A percentile compares a stretch with the other conserved stretches of the same genome.
Conservation (phyloP, 345 rosid genomes). For the Lepidium africanum region DNA sequence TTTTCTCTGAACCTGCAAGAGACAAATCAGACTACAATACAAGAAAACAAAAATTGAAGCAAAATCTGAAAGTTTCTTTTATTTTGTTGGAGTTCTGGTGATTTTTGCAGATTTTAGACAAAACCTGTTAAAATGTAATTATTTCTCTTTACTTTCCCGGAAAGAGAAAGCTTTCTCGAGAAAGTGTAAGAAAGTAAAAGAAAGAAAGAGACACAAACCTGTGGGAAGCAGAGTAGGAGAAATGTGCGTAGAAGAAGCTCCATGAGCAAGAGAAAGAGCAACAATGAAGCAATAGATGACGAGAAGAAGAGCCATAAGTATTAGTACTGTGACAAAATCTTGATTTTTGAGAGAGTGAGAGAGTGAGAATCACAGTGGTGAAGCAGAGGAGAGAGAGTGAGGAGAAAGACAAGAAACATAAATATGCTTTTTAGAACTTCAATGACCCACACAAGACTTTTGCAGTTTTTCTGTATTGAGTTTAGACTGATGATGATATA, state of each 20-base stretch:
- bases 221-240: conserved; percentile 38
- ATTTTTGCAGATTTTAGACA: not conserved
- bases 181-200: not conserved
- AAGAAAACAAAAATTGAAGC: not conserved
- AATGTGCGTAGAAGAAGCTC: conserved; percentile 32
- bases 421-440: conserved; percentile 3
- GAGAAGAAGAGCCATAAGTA: conserved; percentile 26
- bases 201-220: conserved; percentile 34
- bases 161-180: conserved; percentile 8
- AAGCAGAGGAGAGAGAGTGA: not conserved
- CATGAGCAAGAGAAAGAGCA: conserved; percentile 33
- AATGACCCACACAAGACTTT: conserved; percentile 18
- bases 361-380: not conserved
- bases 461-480: conserved; percentile 9
- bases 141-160: not conserved
- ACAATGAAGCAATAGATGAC: conserved; percentile 19
- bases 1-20: conserved; percentile 23
- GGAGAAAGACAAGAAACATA: not conserved
- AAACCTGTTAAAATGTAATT: not conserved
- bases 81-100: not conserved
- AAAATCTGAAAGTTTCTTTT: not conserved
- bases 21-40: conserved; percentile 8
- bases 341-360: not conserved
- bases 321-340: conserved; percentile 19
- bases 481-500: conserved; percentile 12